A percentile compares a stretch with the other conserved stretches of the same genome.
phyloP scores from a whole-genome alignment of 2,329 filamentous ascomycete genomes.

The Capronia americana region DNA sequence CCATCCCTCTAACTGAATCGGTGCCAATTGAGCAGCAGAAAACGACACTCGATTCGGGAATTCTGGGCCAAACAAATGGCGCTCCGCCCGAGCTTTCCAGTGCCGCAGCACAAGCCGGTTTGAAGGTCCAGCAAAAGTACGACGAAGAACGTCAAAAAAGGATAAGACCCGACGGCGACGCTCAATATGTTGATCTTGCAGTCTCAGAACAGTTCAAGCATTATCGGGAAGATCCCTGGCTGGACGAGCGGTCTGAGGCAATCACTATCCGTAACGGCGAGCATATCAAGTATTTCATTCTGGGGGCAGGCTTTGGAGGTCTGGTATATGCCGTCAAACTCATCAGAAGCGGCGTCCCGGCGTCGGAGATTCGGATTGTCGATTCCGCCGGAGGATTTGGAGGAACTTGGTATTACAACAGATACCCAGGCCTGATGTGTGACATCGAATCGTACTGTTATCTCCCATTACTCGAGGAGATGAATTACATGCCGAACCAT shows the following conservation, averaged over 20 bases:
- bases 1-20: background rate
- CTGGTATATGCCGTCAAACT: slow-evolving; percentile 31
- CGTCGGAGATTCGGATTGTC: slow-evolving; percentile 28
- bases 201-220: slow-evolving; percentile 22
- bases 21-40: slow-evolving; percentile 2
- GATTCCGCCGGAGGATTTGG: slow-evolving; percentile 53
- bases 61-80: background rate
- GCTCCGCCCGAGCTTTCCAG: background rate
- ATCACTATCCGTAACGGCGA: slow-evolving; percentile 22
- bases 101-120: background rate
- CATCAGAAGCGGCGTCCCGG: slow-evolving; percentile 22
- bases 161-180: slow-evolving; percentile 23
- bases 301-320: slow-evolving; percentile 37
- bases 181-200: slow-evolving; percentile 30
- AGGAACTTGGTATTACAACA: slow-evolving; percentile 55
- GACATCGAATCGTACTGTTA: slow-evolving; percentile 57
- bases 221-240: slow-evolving; percentile 30
- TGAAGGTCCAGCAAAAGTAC: slow-evolving; percentile 26
- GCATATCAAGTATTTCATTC: slow-evolving; percentile 31
- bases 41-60: background rate
- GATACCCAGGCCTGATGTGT: slow-evolving; percentile 58
- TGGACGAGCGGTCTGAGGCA: slow-evolving; percentile 13
- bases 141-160: slow-evolving; percentile 30
- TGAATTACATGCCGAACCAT: slow-evolving; percentile 55
- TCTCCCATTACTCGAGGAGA: slow-evolving; percentile 24